Evolutionary conservation across 2,329 filamentous ascomycete species (phyloP).

Genomic region (Aspergillus fumigatiaffinis): DNA sequence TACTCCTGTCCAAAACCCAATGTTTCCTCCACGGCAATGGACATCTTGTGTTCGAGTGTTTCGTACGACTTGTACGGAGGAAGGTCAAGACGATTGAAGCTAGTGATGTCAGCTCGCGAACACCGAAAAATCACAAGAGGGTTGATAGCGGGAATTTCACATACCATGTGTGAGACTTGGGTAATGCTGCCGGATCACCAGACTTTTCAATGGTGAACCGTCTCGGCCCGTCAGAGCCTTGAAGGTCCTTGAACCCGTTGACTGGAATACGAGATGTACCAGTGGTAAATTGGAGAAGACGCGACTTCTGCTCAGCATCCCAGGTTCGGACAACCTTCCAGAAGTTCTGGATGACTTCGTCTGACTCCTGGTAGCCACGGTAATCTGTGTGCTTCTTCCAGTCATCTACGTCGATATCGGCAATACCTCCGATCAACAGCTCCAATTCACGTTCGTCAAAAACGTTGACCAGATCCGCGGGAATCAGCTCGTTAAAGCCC

Average conservation of each 20-base stretch:
- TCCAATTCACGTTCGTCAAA: slow-evolving; percentile 98
- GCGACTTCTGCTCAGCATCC: slow-evolving; percentile 98
- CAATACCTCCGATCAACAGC: slow-evolving; percentile 94
- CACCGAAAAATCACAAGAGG: background rate
- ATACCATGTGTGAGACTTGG: slow-evolving; percentile 97
- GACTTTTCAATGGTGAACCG: slow-evolving; percentile 98
- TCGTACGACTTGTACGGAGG: slow-evolving; percentile 90
- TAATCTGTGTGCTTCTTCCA: slow-evolving; percentile 99
- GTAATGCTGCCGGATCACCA: slow-evolving; percentile 82
- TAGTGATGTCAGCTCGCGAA: slow-evolving; percentile 34
- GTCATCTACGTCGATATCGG: slow-evolving; percentile 99
- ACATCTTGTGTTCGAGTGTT: slow-evolving; percentile 80
- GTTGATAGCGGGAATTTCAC: slow-evolving; percentile 33
- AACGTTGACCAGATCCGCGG: slow-evolving; percentile 92
- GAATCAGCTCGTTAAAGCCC: slow-evolving; percentile 96
- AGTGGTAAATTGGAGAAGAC: slow-evolving; percentile 92
- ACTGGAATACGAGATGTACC: slow-evolving; percentile 97
- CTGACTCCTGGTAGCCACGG: slow-evolving; percentile 94
- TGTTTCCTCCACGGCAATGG: slow-evolving; percentile 96
- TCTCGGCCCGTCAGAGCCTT: slow-evolving; percentile 91
- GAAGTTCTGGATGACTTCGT: slow-evolving; percentile 97
- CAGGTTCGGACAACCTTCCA: slow-evolving; percentile 93
- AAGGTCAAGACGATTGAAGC: slow-evolving; percentile 95
- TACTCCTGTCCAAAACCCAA: slow-evolving; percentile 99
- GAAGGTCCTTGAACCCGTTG: slow-evolving; percentile 98